phyloP scores from a whole-genome alignment of 2,329 filamentous ascomycete species.

The Diaporthe citrichinensis region DNA sequence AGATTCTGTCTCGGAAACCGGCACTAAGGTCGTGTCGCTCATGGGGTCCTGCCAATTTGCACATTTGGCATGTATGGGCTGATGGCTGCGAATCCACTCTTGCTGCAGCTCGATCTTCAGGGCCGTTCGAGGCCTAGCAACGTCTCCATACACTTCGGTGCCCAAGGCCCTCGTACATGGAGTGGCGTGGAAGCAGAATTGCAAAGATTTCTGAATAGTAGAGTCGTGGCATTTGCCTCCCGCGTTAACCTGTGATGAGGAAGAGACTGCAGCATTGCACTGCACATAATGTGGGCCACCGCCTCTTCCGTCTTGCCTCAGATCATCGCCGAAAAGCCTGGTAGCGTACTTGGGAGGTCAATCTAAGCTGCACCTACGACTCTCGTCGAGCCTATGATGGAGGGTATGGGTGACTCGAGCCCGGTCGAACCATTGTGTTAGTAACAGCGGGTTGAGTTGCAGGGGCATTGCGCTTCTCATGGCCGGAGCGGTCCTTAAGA shows the following conservation, averaged over 20 bases:
- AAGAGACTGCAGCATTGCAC: slow-evolving; percentile 9
- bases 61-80: slow-evolving; percentile 4
- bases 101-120: slow-evolving; percentile 30
- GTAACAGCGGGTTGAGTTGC: not conserved
- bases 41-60: not conserved
- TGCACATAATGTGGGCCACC: slow-evolving; percentile 19
- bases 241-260: slow-evolving; percentile 1
- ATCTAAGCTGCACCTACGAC: slow-evolving; percentile 8
- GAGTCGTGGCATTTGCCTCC: not conserved
- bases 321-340: slow-evolving; percentile 12
- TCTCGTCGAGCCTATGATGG: not conserved
- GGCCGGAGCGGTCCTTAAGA: not conserved
- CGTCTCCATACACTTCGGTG: not conserved
- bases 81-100: slow-evolving; percentile 10
- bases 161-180: slow-evolving; percentile 18
- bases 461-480: not conserved
- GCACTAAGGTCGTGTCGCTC: slow-evolving; percentile 16
- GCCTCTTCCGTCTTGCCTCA: slow-evolving; percentile 19
- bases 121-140: slow-evolving; percentile 2
- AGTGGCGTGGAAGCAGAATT: slow-evolving; percentile 18
- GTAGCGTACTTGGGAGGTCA: slow-evolving; percentile 27
- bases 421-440: not conserved
- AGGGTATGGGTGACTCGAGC: not conserved
- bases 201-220: not conserved
- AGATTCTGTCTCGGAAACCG: slow-evolving; percentile 11